Evolutionary conservation across 305 asterid species (phyloP), one percentile per base, ranked within the genome.

Genomic region (Rubia tinctorum): DNA sequence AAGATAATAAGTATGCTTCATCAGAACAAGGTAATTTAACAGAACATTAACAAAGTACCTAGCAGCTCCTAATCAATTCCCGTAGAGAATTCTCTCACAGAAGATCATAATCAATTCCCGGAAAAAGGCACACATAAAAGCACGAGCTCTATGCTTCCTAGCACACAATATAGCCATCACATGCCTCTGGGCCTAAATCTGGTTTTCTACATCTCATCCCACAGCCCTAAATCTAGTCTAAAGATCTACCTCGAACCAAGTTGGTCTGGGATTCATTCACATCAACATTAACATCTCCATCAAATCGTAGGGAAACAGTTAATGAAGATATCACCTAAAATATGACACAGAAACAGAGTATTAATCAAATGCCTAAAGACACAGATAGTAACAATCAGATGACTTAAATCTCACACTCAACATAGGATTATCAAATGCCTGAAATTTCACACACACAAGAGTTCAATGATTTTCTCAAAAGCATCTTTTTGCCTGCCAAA

Each of bases 121-220:
- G 88, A 75, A 95, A 95, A 72, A 95, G 95, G 15, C 98, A 37
- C 99, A 95, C 81, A 92, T 72, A 86, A 95, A 95, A 73, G 87
- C 70, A 76, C 92, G 98, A 66, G 99, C 99, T 80, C 88, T 86
- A 63, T 95, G 99, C 69, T 85, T 87, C 13, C 98, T 90, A 20
- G 91, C 88, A 83, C 98, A 84, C 83, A 95, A 71, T 80, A 95
- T 92, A n/a, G 96, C 91, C 99, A 92, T 95, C 89, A 95, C 79
- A 77, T 89, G 90, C 87, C 96, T 88, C 87, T 95, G n/a, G n/a
- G n/a, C n/a, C n/a, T n/a, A n/a, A n/a, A n/a, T n/a, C n/a, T n/a
- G n/a, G n/a, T n/a, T n/a, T n/a, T n/a, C n/a, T n/a, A n/a, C n/a
- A n/a, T n/a, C n/a, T n/a, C n/a, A n/a, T n/a, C n/a, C n/a, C n/a